Evolutionary conservation across 148 eudicot genomes (phyloP), one percentile per base, ranked within the genome.

Genomic region (Limonium bicolor): DNA sequence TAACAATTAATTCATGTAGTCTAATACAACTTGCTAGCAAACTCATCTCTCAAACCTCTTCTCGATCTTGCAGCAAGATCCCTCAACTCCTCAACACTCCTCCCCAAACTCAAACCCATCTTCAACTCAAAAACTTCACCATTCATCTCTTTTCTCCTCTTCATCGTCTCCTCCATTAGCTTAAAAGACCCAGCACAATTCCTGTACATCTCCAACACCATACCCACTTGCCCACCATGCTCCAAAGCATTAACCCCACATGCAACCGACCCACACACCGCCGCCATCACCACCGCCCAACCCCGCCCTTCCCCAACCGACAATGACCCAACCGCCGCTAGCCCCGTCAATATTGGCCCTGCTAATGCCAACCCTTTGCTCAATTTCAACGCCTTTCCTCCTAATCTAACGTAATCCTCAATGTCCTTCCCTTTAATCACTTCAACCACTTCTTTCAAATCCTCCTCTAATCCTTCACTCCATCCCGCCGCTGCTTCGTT

Each of bases 151-250:
- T 71, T 38, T 22, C 42, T 55, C 1, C 50, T 38, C 56, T 58
- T 71, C 4, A 65, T 60, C 9, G 28, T 44, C 35, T 69, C 80
- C 45, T 62, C 69, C 58, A 82, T 28, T 3, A 50, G 46, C 27
- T 53, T 46, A 26, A 72, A 82, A 29, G 65, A 78, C 1, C 86
- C 86, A 7, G 71, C 86, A 52, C 65, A 66, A 49, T 72, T 72
- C 47, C 82, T 69, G 29, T 82, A 82, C 86, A 82, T 78, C 60
- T 82, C 94, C 52, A 71, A 55, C 48, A 82, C 82, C 94, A 82
- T 82, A 24, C 94, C 94, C 24, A 82, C 86, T 62, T 82, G 94
- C 6, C 80, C 94, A 7, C 94, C 86, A 61, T 79, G 87, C 61
- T 79, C 64, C 21, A 79, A 13, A 7, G 67, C 60, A 31, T 63